Percentiles rank a stretch among this genome's conserved stretches.
Conservation (phyloP, 148 eudicot species). For the Fagopyrum homotropicum region DNA sequence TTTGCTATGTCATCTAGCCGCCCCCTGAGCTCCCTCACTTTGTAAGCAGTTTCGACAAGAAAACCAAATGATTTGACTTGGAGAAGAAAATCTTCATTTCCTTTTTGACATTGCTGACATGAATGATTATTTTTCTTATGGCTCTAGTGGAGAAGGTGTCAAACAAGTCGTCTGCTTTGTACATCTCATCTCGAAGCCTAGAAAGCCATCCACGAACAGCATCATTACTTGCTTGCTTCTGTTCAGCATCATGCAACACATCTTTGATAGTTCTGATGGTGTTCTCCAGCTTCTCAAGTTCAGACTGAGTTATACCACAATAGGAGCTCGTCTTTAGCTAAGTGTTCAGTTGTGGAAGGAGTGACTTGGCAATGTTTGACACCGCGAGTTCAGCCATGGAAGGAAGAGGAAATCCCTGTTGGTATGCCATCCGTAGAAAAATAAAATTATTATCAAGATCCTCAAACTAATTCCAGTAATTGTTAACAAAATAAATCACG, state of each 20-base stretch:
- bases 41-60: background rate
- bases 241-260: conserved; percentile 6
- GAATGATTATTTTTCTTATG: background rate
- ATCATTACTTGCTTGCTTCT: background rate
- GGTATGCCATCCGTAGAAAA: too few relatives aligned
- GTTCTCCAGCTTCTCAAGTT: background rate
- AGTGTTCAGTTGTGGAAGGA: background rate
- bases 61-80: conserved; percentile 2
- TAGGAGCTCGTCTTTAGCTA: background rate
- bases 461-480: too few relatives aligned
- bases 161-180: background rate
- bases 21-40: background rate
- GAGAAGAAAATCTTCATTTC: background rate
- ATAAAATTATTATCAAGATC: too few relatives aligned
- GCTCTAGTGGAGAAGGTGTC: conserved; percentile 3
- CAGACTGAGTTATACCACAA: background rate
- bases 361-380: background rate
- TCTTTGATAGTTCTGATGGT: background rate
- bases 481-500: too few relatives aligned
- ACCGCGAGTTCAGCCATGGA: conserved; percentile 5
- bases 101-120: background rate
- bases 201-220: background rate
- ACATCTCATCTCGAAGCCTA: conserved; percentile 10
- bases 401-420: background rate
- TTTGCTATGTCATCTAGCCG: conserved; percentile 4